Conservation (phyloP, 305 asterid species). For the Coffea humblotiana region DNA sequence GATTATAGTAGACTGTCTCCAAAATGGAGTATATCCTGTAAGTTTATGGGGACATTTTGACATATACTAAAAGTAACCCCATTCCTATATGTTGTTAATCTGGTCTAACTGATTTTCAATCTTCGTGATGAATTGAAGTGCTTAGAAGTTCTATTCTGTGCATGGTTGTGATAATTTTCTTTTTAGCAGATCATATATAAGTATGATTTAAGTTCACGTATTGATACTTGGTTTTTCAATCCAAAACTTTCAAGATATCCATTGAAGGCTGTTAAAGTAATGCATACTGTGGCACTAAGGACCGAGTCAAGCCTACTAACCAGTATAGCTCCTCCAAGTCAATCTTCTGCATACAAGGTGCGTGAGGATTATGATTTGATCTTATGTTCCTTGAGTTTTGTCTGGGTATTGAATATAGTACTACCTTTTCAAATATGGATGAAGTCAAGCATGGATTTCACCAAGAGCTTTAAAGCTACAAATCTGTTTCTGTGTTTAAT, state of each 20-base stretch:
- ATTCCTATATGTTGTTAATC: not conserved
- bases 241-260: conserved; percentile 53
- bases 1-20: not conserved
- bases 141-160: not conserved
- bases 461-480: not conserved
- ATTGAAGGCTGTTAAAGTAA: conserved; percentile 89
- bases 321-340: conserved; percentile 40
- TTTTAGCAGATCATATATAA: not conserved
- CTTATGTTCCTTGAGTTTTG: not conserved
- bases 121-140: not conserved
- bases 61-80: not conserved
- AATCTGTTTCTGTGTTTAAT: not conserved
- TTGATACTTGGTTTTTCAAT: not conserved
- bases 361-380: not conserved
- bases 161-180: not conserved
- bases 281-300: conserved; percentile 93
- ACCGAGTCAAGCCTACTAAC: conserved; percentile 64
- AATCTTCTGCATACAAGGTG: conserved; percentile 58
- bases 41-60: not conserved
- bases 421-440: not conserved
- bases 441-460: not conserved
- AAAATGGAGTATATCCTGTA: not conserved
- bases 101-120: not conserved
- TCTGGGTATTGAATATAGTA: not conserved
- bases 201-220: not conserved